Base-by-base conservation (phyloP, 1,284 basidiomycete genomes). In the Marasmius oreades region DNA sequence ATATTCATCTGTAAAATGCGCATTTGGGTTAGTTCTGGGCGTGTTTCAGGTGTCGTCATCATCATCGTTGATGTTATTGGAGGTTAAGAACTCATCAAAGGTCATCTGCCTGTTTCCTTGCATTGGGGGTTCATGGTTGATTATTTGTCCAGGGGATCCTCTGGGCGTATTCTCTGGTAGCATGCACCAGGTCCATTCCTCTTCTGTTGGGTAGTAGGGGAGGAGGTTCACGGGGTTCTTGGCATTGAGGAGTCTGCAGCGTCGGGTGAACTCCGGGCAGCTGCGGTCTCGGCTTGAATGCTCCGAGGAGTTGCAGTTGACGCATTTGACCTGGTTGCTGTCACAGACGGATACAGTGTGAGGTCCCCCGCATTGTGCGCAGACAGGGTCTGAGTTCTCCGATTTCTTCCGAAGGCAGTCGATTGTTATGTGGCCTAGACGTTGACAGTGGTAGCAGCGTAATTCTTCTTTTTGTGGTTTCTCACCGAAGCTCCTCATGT, bases 1-100 rank as follows among this genome's bases (percentile, higher is more conserved):
- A 61, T 12, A 39, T 63, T 63, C 36, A 59, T 55, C 23, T 63
- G 62, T 37, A 53, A 52, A 6, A 63, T 62, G 10, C 53, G 51
- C 10, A 59, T 36, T 10, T 31, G 45, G 5, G 20, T 5, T 8
- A 5, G n/a, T 16, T 5, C 5, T 5, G 4, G 10, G 28, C n/a
- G n/a, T n/a, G 5, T 10, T 31, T 31, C 47, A 7, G 10, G 16
- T 3, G 26, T 31, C 26, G 8, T 24, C 39, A 7, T 12, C 11
- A 20, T 12, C 37, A 39, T 39, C 5, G 14, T 4, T 5, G 37
- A 6, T 5, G 24, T 8, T 24, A 12, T 10, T 12, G 11, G 44
- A 43, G 14, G 26, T 4, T 20, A 31, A 4, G 14, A 39, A 16
- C 12, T 46, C 26, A 6, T 34, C 47, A 20, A 24, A 7, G 5